Evolutionary conservation across 208 protist genomes (phyloP).

Genomic region (Leishmania tropica): DNA sequence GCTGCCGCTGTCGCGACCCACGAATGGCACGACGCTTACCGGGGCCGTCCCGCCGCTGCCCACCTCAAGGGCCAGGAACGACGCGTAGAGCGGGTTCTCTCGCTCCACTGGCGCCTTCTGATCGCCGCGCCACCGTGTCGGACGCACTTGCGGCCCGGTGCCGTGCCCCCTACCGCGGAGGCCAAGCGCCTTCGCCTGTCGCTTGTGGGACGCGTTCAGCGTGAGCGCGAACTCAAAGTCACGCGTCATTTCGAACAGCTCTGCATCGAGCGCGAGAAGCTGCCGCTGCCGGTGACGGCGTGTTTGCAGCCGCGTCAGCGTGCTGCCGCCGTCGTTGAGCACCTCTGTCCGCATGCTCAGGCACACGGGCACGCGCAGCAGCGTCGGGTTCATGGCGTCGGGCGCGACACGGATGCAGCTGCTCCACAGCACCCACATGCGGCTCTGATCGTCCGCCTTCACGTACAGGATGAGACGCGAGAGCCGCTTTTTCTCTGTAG

Average conservation of each 20-base stretch:
- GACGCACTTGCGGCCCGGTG: slow-evolving; percentile 7
- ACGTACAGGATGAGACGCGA: slow-evolving; percentile 85
- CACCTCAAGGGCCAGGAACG: slow-evolving; percentile 44
- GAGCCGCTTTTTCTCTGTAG: slow-evolving; percentile 82
- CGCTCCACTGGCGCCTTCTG: slow-evolving; percentile 16
- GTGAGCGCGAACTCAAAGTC: slow-evolving; percentile 81
- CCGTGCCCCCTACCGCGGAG: slow-evolving; percentile 25
- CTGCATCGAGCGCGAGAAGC: slow-evolving; percentile 73
- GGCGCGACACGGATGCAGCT: slow-evolving; percentile 73
- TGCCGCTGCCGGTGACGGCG: slow-evolving; percentile 62
- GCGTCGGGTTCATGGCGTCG: slow-evolving; percentile 74
- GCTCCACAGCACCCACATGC: slow-evolving; percentile 85
- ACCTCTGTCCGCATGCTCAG: slow-evolving; percentile 75
- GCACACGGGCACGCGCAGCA: slow-evolving; percentile 64
- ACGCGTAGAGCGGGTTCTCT: slow-evolving; percentile 59
- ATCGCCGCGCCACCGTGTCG: slow-evolving; percentile 25
- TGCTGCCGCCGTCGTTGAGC: slow-evolving; percentile 70
- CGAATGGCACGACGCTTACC: slow-evolving; percentile 12
- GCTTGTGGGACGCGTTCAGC: slow-evolving; percentile 67
- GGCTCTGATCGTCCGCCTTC: slow-evolving; percentile 78
- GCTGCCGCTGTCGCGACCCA: neutral
- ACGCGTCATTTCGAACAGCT: slow-evolving; percentile 72
- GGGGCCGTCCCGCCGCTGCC: slow-evolving; percentile 17
- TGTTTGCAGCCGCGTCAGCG: slow-evolving; percentile 40
- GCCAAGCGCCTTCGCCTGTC: slow-evolving; percentile 65